Percentiles rank a stretch among this genome's conserved stretches.
Evolutionary conservation across 2,329 filamentous ascomycete species (phyloP).

Genomic region (Phialocephala sp.): DNA sequence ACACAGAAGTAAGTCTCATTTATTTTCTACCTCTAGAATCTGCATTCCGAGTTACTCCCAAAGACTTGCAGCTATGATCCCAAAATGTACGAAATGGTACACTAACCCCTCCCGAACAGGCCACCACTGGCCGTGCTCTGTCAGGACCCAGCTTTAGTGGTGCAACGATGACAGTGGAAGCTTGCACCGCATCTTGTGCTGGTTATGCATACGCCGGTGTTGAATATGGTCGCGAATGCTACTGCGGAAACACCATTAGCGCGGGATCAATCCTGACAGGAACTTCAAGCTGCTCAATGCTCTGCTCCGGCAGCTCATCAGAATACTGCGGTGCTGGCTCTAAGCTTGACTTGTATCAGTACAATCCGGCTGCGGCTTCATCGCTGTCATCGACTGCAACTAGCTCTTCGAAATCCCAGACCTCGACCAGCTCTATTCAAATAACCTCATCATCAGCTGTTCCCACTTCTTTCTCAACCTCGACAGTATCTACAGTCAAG

Average conservation of each 20-base stretch:
- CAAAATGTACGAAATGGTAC: no score
- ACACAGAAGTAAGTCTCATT: conserved; percentile 13
- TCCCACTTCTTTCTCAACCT: background rate
- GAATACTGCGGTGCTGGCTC: conserved; percentile 5
- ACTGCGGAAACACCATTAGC: background rate
- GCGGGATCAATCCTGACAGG: background rate
- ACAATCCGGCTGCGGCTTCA: conserved; percentile 3
- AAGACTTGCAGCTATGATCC: no score
- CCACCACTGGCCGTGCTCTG: conserved; percentile 10
- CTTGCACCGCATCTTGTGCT: conserved; percentile 19
- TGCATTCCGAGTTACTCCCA: no score
- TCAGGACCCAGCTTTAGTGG: conserved; percentile 5
- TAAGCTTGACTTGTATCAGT: conserved; percentile 1
- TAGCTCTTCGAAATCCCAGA: background rate
- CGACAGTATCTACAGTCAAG: background rate
- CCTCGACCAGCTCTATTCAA: background rate
- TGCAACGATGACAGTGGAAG: conserved; percentile 16
- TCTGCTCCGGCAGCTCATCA: background rate
- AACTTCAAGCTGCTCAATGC: background rate
- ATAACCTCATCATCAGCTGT: background rate
- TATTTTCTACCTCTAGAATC: no score
- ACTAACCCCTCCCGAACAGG: background rate
- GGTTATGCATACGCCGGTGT: conserved; percentile 25
- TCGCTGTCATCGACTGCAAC: background rate
- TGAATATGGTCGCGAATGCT: conserved; percentile 21